These are phyloP conservation scores for Chlamydomonas asymmetrica DNA, from an alignment of 139 green algal genomes.

Conservation along the genomic window DNA sequence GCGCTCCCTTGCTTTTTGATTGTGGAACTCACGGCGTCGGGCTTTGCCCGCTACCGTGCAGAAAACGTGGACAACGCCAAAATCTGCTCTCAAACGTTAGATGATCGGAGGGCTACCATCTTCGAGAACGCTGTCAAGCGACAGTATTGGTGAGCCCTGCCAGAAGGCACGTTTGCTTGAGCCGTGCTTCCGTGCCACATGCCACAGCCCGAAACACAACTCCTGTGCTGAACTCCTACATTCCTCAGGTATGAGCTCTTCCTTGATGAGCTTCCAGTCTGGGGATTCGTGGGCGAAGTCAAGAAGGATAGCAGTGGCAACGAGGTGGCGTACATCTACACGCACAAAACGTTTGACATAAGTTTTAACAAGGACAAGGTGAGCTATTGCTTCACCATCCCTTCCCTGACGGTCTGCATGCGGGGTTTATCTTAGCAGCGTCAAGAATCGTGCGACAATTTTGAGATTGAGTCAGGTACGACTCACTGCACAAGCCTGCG, in stretches of 20 bases:
- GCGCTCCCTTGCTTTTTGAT: too few species aligned
- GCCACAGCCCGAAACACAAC: too few species aligned
- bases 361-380: conserved; percentile 90
- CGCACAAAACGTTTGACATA: conserved; percentile 93
- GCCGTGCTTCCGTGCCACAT: too few species aligned
- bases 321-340: conserved; percentile 85
- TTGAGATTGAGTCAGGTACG: too few species aligned
- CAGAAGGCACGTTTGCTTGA: too few species aligned
- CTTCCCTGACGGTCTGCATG: too few species aligned
- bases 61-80: not conserved
- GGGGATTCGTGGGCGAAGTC: conserved; percentile 88
- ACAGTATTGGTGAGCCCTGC: conserved; percentile 87
- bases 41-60: not conserved
- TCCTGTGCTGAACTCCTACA: too few species aligned
- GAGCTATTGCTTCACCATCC: too few species aligned
- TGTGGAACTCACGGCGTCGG: too few species aligned
- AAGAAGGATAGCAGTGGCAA: conserved; percentile 44
- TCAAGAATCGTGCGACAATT: too few species aligned
- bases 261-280: conserved; percentile 92
- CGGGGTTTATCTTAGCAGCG: too few species aligned
- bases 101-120: conserved; percentile 50
- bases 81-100: conserved; percentile 78
- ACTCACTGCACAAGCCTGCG: too few species aligned
- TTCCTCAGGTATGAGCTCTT: conserved; percentile 92
- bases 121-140: conserved; percentile 79